Conservation (phyloP, 371 early-diverging fungal species). For the Lichtheimia ramosa region DNA sequence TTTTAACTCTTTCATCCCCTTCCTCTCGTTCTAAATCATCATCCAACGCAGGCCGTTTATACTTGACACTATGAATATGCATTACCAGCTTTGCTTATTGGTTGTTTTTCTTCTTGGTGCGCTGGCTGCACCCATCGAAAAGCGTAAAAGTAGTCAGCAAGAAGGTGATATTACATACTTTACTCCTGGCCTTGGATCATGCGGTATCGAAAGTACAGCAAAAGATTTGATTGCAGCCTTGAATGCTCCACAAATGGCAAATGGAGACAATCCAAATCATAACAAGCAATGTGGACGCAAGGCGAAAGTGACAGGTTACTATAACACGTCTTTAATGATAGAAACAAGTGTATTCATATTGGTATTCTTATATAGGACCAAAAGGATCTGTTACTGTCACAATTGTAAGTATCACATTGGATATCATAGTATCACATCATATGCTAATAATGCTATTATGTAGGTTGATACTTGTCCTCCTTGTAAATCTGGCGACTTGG, state of each 20-base stretch:
- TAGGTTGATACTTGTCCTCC: constrained; percentile 45
- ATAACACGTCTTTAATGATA: too few relatives aligned
- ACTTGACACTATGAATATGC: neutral
- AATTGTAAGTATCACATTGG: constrained; percentile 12
- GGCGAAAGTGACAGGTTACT: constrained; percentile 13
- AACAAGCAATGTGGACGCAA: constrained; percentile 36
- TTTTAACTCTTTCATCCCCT: constrained; percentile 3
- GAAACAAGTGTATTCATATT: too few relatives aligned
- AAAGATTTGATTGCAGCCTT: constrained; percentile 39
- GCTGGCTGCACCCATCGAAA: constrained; percentile 14
- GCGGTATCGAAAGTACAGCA: constrained; percentile 24
- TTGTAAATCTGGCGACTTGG: constrained; percentile 46
- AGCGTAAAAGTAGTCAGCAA: neutral
- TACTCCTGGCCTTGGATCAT: constrained; percentile 32
- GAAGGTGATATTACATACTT: constrained; percentile 43
- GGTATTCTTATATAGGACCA: too few relatives aligned
- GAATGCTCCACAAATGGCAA: constrained; percentile 49
- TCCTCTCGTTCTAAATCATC: constrained; percentile 7
- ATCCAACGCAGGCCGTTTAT: constrained; percentile 13
- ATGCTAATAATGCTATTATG: neutral
- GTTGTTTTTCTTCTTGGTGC: constrained; percentile 3
- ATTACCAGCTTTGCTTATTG: constrained; percentile 3
- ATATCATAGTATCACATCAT: neutral
- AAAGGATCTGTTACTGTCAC: constrained; percentile 36
- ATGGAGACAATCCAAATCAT: constrained; percentile 29